These are phyloP conservation scores for Chalara sp. DNA, from an alignment of 2,329 filamentous ascomycete genomes.

Conservation along the genomic window DNA sequence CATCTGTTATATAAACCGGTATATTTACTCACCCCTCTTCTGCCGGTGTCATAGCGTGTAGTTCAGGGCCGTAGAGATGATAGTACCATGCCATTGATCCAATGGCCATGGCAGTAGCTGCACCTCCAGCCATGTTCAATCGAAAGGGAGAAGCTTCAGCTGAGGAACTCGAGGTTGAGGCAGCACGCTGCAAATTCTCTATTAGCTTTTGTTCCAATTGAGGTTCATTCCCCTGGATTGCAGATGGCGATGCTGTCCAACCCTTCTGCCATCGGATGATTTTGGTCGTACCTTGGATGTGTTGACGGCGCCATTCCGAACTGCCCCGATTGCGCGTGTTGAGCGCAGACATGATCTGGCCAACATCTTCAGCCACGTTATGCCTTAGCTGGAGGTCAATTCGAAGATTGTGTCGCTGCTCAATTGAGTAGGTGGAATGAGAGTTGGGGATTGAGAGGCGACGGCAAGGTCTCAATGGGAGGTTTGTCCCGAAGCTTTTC, in stretches of 20 bases:
- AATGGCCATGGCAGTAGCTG: conserved; percentile 78
- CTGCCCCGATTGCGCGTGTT: conserved; percentile 76
- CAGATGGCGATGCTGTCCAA: neutral
- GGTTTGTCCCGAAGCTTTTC: neutral
- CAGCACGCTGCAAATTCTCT: conserved; percentile 45
- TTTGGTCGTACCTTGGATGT: conserved; percentile 65
- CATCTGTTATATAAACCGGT: too few relatives aligned
- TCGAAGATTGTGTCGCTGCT: conserved; percentile 19
- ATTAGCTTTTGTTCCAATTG: conserved; percentile 31
- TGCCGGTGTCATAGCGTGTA: conserved; percentile 82
- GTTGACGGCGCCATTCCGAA: conserved; percentile 65
- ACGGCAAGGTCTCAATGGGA: neutral
- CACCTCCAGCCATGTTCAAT: conserved; percentile 79
- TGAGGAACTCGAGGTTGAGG: conserved; percentile 64
- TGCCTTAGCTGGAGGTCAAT: conserved; percentile 25
- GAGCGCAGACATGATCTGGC: conserved; percentile 86
- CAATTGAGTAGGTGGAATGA: conserved; percentile 24
- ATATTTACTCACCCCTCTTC: conserved; percentile 83
- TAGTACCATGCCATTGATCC: conserved; percentile 96
- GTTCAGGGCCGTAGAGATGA: conserved; percentile 85
- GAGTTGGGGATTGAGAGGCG: conserved; percentile 14
- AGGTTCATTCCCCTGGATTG: neutral
- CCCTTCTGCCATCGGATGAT: conserved; percentile 29
- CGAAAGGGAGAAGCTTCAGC: conserved; percentile 69
- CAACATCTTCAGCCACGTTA: conserved; percentile 63